Evolutionary conservation across 1,284 basidiomycete species (phyloP).

Genomic region (Amylostereum areolatum): DNA sequence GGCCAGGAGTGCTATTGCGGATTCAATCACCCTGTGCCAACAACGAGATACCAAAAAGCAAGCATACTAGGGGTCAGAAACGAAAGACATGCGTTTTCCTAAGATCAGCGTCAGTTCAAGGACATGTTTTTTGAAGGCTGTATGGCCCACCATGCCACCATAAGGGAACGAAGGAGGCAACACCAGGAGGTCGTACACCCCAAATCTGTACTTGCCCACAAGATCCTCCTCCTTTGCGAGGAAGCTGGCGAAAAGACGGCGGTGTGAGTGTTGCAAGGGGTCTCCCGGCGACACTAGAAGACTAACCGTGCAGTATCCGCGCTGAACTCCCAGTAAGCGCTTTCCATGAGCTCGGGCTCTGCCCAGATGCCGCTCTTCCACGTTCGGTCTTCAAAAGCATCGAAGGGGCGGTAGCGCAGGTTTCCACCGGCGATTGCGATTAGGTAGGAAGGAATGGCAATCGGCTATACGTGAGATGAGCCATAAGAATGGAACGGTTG

Average conservation of each 20-base stretch:
- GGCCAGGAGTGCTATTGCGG: conserved; percentile 59
- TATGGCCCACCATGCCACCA: conserved; percentile 69
- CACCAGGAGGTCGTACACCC: conserved; percentile 89
- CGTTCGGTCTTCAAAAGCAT: conserved; percentile 49
- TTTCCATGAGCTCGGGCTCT: conserved; percentile 79
- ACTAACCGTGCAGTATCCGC: conserved; percentile 71
- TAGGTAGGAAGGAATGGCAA: conserved; percentile 82
- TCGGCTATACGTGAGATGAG: conserved; percentile 42
- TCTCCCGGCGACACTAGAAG: too few relatives aligned
- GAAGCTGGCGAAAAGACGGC: conserved; percentile 44
- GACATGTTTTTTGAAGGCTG: conserved; percentile 4
- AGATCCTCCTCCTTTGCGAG: conserved; percentile 72
- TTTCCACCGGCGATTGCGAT: conserved; percentile 86
- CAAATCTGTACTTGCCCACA: conserved; percentile 77
- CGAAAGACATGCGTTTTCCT: conserved; percentile 81
- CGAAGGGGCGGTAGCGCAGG: conserved; percentile 69
- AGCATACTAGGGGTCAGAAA: conserved; percentile 83
- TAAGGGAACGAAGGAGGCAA: conserved; percentile 93
- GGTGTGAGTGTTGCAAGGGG: neutral
- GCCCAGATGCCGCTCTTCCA: conserved; percentile 89
- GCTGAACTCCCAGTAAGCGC: conserved; percentile 84
- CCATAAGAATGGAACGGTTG: neutral
- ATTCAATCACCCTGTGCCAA: conserved; percentile 50
- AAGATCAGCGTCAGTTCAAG: conserved; percentile 1
- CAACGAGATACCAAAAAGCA: neutral